Percentiles rank a stretch among this genome's conserved stretches.
Evolutionary conservation across 345 rosid species (phyloP).

Genomic region (Rhodamnia rubescens): DNA sequence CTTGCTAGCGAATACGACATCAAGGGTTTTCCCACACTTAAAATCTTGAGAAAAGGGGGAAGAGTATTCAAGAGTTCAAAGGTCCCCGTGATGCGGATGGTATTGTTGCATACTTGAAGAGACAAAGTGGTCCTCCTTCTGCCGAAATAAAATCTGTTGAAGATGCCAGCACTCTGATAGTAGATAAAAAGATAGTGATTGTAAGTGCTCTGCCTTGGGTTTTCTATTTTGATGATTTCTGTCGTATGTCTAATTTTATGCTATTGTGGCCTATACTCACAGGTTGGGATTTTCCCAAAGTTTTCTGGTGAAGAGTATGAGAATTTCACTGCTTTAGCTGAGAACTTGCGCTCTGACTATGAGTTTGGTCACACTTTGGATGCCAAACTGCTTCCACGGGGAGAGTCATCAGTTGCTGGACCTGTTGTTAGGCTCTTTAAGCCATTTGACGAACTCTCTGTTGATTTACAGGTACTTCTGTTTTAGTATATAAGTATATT

Average conservation of each 20-base stretch:
- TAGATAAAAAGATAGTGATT: slow-evolving; percentile 52
- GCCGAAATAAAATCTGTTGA: slow-evolving; percentile 54
- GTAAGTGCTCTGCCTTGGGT: slow-evolving; percentile 33
- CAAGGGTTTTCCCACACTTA: slow-evolving; percentile 85
- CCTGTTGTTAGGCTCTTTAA: slow-evolving; percentile 87
- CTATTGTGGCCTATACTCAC: slow-evolving; percentile 1
- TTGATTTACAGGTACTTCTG: slow-evolving; percentile 60
- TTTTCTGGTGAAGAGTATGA: slow-evolving; percentile 84
- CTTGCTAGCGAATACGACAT: slow-evolving; percentile 46
- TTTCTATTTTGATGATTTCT: not conserved
- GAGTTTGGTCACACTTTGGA: slow-evolving; percentile 77
- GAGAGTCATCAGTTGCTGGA: slow-evolving; percentile 74
- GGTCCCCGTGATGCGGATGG: slow-evolving; percentile 98
- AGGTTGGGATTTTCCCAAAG: slow-evolving; percentile 92
- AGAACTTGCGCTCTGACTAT: slow-evolving; percentile 79
- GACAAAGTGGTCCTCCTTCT: slow-evolving; percentile 93
- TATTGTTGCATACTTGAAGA: slow-evolving; percentile 67
- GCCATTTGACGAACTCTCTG: slow-evolving; percentile 88
- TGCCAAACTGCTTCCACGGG: slow-evolving; percentile 86
- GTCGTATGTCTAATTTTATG: not conserved
- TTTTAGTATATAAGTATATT: not conserved
- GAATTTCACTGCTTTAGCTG: slow-evolving; percentile 55
- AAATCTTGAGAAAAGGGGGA: slow-evolving; percentile 81
- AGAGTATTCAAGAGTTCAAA: slow-evolving; percentile 65
- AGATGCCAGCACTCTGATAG: slow-evolving; percentile 46